Evolutionary conservation across 805 yeast species (phyloP), one percentile per base, ranked within the genome.

Genomic region (Priceomyces fermenticarens): DNA sequence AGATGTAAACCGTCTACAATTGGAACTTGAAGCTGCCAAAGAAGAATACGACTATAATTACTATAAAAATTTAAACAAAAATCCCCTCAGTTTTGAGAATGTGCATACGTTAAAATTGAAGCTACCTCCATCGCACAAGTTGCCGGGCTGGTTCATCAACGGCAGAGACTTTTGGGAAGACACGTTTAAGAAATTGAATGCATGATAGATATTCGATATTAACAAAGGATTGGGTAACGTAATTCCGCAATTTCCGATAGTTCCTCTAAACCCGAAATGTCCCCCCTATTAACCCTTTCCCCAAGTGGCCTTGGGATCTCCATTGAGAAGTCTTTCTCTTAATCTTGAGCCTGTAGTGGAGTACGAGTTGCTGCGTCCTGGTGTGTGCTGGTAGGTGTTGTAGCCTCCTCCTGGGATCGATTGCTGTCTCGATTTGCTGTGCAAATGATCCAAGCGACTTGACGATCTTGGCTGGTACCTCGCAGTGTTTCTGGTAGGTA

Each of bases 91-190:
- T 31, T 63, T 55, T 47, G 66, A 62, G 34, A 63, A 64, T 46
- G 67, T 66, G n/a, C 63, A 66, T 12, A 55, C 58, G 25, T 62
- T 76, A 30, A 65, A 63, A 48, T 54, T 80, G 40, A 66, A 65
- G 38, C 69, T 85, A 5, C 95, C 96, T 0, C 65, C 72, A 7
- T 88, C 81, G 38, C 61, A 69, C 10, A 67, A 73, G 31, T 66
- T 88, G n/a, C 95, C 96, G 0, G 65, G 57, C 1, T 88, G 97
- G 97, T 86, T 87, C 51, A 67, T 67, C 14, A 59, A 64, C 25
- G 85, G 85, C 43, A 60, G 90, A 43, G 75, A 80, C 45, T 54
- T 67, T 40, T 86, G 91, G 95, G 89, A 84, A 49, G 62, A 59
- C 35, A 71, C 59, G n/a, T 57, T 47, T 42, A 37, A 38, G 29